A percentile compares a stretch with the other conserved stretches of the same genome.
These are phyloP conservation scores for Blumeria hordei DNA, from an alignment of 2,329 filamentous ascomycete genomes.

Conservation along the genomic window DNA sequence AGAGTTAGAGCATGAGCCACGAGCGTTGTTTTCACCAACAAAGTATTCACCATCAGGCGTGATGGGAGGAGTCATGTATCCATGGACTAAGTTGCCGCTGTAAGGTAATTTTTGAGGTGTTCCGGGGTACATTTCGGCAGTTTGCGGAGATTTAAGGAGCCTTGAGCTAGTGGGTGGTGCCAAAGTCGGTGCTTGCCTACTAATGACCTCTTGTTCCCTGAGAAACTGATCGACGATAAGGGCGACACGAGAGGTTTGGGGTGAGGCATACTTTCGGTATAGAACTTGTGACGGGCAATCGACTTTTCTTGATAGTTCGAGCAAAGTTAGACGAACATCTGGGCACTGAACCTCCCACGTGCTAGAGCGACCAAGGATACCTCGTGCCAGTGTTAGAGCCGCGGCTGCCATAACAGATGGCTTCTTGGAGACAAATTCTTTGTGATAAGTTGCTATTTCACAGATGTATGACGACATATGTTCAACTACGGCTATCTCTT, in stretches of 20 bases:
- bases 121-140: conserved; percentile 36
- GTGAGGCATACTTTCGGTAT: conserved; percentile 41
- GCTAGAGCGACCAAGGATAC: conserved; percentile 62
- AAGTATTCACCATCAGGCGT: conserved; percentile 48
- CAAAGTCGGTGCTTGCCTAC: conserved; percentile 32
- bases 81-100: conserved; percentile 36
- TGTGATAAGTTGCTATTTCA: conserved; percentile 88
- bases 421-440: conserved; percentile 82
- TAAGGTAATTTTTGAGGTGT: conserved; percentile 46
- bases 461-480: conserved; percentile 87
- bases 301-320: conserved; percentile 28
- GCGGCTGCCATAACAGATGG: conserved; percentile 79
- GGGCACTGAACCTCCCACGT: conserved; percentile 44
- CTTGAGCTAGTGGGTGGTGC: conserved; percentile 8
- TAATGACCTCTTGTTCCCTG: conserved; percentile 31
- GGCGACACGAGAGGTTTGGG: conserved; percentile 39
- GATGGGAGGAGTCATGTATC: conserved; percentile 67
- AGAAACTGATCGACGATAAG: conserved; percentile 42
- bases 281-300: conserved; percentile 43
- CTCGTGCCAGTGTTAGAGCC: conserved; percentile 63
- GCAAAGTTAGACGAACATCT: conserved; percentile 40
- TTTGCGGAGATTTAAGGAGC: conserved; percentile 10
- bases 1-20: conserved; percentile 8
- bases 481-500: conserved; percentile 60
- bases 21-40: conserved; percentile 9